Conservation (phyloP, 2,329 filamentous ascomycete species). For the Pestalotiopsis sp. region DNA sequence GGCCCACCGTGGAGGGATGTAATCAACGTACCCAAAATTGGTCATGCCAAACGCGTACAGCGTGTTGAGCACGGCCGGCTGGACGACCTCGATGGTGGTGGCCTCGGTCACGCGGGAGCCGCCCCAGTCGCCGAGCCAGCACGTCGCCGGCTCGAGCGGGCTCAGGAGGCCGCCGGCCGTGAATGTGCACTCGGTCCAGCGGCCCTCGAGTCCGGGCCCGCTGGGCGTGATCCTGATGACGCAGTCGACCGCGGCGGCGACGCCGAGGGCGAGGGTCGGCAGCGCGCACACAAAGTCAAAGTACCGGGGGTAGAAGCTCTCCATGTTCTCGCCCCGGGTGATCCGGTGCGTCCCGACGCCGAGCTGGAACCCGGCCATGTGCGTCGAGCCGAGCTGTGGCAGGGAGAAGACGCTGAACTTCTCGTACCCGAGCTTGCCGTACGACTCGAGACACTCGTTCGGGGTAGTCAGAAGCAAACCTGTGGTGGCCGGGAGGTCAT, state of each 20-base stretch:
- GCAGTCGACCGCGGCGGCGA: neutral
- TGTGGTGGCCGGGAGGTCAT: neutral
- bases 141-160: neutral
- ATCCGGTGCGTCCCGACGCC: neutral
- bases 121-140: too few relatives aligned
- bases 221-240: neutral
- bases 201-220: neutral
- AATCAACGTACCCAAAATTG: neutral
- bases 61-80: neutral
- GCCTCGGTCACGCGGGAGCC: too few relatives aligned
- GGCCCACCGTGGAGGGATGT: neutral
- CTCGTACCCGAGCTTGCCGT: neutral
- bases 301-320: neutral
- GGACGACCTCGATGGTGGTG: neutral
- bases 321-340: too few relatives aligned
- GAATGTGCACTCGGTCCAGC: neutral
- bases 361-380: neutral
- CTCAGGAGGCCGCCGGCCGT: neutral
- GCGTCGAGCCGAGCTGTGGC: neutral
- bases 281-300: neutral
- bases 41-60: neutral
- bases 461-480: neutral
- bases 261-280: neutral
- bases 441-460: neutral
- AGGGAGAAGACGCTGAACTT: neutral